Conservation (phyloP, 169 alveolate species). For the Babesia ovata region DNA sequence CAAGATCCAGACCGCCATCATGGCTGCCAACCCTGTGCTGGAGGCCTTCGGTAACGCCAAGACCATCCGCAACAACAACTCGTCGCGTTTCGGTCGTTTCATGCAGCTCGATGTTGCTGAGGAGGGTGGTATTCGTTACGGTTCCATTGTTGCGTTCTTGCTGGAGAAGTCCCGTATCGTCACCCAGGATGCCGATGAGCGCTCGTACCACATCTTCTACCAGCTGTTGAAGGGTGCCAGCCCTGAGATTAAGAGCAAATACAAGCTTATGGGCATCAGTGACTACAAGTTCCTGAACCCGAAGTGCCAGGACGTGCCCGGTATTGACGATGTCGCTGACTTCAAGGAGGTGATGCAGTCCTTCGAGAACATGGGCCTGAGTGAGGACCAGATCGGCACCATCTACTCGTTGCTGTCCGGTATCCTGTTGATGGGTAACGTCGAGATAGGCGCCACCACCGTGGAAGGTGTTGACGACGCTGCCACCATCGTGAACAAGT, state of each 20-base stretch:
- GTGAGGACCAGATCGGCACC: conserved; percentile 83
- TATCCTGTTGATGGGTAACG: conserved; percentile 93
- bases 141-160: conserved; percentile 91
- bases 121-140: conserved; percentile 88
- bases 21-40: conserved; percentile 95
- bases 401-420: conserved; percentile 89
- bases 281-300: conserved; percentile 84
- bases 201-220: conserved; percentile 97
- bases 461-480: conserved; percentile 88
- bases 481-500: conserved; percentile 78
- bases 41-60: conserved; percentile 99
- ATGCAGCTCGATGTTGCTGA: conserved; percentile 88
- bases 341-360: conserved; percentile 89
- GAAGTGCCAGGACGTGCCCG: conserved; percentile 86
- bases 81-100: conserved; percentile 97
- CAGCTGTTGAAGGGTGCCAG: conserved; percentile 90
- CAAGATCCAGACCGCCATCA: conserved; percentile 85
- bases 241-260: conserved; percentile 75
- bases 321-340: conserved; percentile 93
- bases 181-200: conserved; percentile 90
- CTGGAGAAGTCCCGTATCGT: conserved; percentile 96
- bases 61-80: conserved; percentile 96
- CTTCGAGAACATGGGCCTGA: conserved; percentile 88
- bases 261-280: conserved; percentile 73
- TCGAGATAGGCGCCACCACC: conserved; percentile 86